Conservation (phyloP, 2,329 filamentous ascomycete genomes). For the Fusarium newnesense region DNA sequence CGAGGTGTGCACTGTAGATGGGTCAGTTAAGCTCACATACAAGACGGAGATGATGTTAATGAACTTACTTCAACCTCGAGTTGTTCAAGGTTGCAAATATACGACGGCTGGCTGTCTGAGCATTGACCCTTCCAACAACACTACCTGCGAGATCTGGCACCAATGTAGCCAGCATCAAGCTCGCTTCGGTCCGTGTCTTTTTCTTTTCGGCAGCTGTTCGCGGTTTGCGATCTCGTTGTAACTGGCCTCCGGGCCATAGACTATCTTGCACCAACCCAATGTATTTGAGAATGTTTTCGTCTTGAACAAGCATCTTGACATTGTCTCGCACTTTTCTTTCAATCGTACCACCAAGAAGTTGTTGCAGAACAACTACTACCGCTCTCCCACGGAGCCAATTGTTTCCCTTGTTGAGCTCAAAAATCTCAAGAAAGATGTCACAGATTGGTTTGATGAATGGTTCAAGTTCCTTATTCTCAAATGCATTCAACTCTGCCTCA, state of each 20-base stretch:
- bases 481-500: constrained; percentile 92
- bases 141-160: constrained; percentile 91
- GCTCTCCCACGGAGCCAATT: constrained; percentile 97
- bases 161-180: constrained; percentile 86
- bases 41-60: neutral
- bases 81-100: constrained; percentile 95
- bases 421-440: constrained; percentile 95
- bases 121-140: constrained; percentile 92
- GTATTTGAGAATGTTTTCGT: constrained; percentile 82
- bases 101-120: constrained; percentile 87
- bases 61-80: constrained; percentile 81
- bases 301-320: constrained; percentile 76
- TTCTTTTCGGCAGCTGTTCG: constrained; percentile 79
- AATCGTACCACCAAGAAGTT: constrained; percentile 93
- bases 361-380: constrained; percentile 95
- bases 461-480: constrained; percentile 87
- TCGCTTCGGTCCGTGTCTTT: constrained; percentile 86
- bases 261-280: constrained; percentile 76
- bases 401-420: constrained; percentile 93
- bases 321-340: constrained; percentile 94
- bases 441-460: constrained; percentile 99
- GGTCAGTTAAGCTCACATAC: constrained; percentile 22
- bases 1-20: constrained; percentile 68
- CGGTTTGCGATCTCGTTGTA: constrained; percentile 60
- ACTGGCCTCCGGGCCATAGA: constrained; percentile 82